phyloP scores from a whole-genome alignment of 176 grass and related monocot genomes.

The Carex littledalei region DNA sequence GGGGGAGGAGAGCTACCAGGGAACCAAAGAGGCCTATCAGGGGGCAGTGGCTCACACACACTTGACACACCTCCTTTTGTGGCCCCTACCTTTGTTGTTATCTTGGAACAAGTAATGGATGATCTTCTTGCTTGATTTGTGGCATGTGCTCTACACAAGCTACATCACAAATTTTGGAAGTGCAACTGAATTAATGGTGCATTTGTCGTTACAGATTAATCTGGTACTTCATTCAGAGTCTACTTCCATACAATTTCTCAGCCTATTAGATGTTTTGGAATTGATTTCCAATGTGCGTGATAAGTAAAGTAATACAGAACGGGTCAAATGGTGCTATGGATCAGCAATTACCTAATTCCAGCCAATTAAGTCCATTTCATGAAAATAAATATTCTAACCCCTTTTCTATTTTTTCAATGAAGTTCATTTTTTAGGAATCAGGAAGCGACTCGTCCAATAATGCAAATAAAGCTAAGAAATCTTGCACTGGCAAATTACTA shows the following conservation, averaged over 20 bases:
- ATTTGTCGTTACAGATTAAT: not conserved
- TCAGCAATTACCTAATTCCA: not conserved
- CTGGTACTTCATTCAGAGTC: not conserved
- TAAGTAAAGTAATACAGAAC: not conserved
- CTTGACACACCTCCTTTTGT: conserved; percentile 68
- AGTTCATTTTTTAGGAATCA: not conserved
- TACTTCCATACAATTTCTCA: not conserved
- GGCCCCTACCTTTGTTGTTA: conserved; percentile 23
- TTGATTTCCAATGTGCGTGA: not conserved
- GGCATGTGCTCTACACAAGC: conserved; percentile 5
- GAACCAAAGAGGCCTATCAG: conserved; percentile 86
- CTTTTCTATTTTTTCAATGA: not conserved
- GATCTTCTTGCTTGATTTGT: conserved; percentile 12
- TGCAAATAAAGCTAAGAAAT: not conserved
- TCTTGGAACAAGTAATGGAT: conserved; percentile 2
- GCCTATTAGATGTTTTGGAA: not conserved
- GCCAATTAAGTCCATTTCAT: not conserved
- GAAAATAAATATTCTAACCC: not conserved
- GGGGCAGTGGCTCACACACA: conserved; percentile 71
- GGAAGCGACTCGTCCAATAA: not conserved
- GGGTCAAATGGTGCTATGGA: not conserved
- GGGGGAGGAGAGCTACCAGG: conserved; percentile 58
- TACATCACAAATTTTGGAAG: not conserved
- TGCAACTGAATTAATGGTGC: not conserved
- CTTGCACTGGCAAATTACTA: not conserved